Percentiles rank a stretch among this genome's conserved stretches.
Evolutionary conservation across 805 yeast genomes (phyloP).

Genomic region (Nakazawaea ambrosiae): DNA sequence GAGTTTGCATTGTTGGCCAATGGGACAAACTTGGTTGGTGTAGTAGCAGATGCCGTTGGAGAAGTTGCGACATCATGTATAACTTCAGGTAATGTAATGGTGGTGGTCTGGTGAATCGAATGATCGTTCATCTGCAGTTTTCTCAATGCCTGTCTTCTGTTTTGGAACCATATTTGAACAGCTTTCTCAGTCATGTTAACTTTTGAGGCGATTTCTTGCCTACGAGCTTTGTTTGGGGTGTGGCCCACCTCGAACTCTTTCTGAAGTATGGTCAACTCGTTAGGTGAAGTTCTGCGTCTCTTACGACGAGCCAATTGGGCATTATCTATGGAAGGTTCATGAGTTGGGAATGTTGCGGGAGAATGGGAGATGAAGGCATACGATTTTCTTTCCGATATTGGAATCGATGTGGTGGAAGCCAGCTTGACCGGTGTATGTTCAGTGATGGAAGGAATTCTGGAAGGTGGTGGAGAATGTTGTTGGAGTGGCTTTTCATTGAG

Average conservation of each 20-base stretch:
- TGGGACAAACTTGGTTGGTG: background rate
- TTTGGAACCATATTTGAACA: slow-evolving; percentile 98
- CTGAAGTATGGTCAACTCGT: slow-evolving; percentile 76
- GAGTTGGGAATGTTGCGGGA: slow-evolving; percentile 77
- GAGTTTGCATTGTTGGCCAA: background rate
- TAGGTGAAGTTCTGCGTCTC: slow-evolving; percentile 90
- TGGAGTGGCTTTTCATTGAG: background rate
- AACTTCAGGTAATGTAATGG: slow-evolving; percentile 10
- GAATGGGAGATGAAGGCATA: slow-evolving; percentile 94
- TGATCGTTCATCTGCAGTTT: slow-evolving; percentile 22
- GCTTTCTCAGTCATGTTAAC: slow-evolving; percentile 97
- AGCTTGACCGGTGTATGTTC: too few species aligned
- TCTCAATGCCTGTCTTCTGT: slow-evolving; percentile 78
- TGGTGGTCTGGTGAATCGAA: slow-evolving; percentile 10
- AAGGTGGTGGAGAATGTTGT: background rate
- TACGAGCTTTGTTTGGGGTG: slow-evolving; percentile 73
- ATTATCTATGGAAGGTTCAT: slow-evolving; percentile 81
- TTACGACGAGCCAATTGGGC: slow-evolving; percentile 91
- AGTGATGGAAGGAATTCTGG: background rate
- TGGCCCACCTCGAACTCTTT: slow-evolving; percentile 67
- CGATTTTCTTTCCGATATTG: slow-evolving; percentile 24
- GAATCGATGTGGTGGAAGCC: background rate
- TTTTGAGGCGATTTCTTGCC: slow-evolving; percentile 69
- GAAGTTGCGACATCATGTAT: too few species aligned
- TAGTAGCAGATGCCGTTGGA: slow-evolving; percentile 1